A percentile compares a stretch with the other conserved stretches of the same genome.
phyloP scores from a whole-genome alignment of 106 monocot genomes.

The Dioscorea zingiberensis region DNA sequence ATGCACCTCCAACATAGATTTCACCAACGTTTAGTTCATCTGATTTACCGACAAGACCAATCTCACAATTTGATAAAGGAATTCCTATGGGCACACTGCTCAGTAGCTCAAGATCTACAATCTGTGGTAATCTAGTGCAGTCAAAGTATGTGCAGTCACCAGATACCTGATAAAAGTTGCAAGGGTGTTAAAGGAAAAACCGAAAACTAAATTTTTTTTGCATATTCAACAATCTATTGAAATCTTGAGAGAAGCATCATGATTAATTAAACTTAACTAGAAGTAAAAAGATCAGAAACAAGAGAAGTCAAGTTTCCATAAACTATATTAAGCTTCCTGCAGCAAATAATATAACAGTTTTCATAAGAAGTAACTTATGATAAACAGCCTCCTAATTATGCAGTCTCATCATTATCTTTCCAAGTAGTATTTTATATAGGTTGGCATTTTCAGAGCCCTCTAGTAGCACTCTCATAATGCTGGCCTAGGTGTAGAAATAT shows the following conservation, averaged over 20 bases:
- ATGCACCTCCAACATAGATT: slow-evolving; percentile 67
- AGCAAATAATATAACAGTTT: too few species aligned
- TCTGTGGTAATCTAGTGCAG: slow-evolving; percentile 61
- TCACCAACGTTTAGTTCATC: slow-evolving; percentile 58
- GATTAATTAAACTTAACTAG: too few species aligned
- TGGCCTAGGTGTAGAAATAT: too few species aligned
- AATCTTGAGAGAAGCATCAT: neutral
- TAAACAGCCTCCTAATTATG: neutral
- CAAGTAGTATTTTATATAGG: too few species aligned
- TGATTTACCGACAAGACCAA: slow-evolving; percentile 37
- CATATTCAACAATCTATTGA: too few species aligned
- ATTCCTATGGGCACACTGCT: slow-evolving; percentile 83
- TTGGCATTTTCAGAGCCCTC: too few species aligned
- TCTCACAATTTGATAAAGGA: slow-evolving; percentile 68
- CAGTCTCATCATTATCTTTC: too few species aligned
- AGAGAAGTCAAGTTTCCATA: neutral
- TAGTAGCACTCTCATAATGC: too few species aligned
- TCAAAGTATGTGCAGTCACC: slow-evolving; percentile 90
- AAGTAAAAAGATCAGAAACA: too few species aligned
- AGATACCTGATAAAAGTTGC: slow-evolving; percentile 54
- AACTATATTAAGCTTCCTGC: too few species aligned
- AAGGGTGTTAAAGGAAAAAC: slow-evolving; percentile 15
- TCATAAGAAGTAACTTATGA: too few species aligned
- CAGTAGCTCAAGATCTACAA: slow-evolving; percentile 37
- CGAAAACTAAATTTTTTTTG: slow-evolving; percentile 25